Conservation (phyloP, 2,329 filamentous ascomycete species). For the Pestalotiopsis sp. region DNA sequence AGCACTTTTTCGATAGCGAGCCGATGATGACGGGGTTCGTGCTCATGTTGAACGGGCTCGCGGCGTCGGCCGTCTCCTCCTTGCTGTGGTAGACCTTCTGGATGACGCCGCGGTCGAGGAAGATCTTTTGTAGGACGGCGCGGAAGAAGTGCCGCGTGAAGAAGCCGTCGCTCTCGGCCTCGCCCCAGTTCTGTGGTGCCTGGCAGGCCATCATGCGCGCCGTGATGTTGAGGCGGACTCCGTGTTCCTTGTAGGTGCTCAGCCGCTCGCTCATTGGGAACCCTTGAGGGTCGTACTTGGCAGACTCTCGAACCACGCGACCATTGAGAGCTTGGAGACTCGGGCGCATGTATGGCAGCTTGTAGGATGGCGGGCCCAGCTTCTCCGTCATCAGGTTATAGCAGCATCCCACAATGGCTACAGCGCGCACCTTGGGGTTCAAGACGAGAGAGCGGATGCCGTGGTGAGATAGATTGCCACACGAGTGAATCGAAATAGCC, state of each 20-base stretch:
- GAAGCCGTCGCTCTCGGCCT: constrained; percentile 79
- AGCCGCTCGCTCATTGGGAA: constrained; percentile 88
- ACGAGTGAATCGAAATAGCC: constrained; percentile 95
- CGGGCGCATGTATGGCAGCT: constrained; percentile 76
- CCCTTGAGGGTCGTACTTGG: constrained; percentile 81
- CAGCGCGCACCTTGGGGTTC: constrained; percentile 83
- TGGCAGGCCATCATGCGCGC: constrained; percentile 98
- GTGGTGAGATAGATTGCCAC: constrained; percentile 95
- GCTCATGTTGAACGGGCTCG: constrained; percentile 55
- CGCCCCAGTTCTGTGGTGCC: constrained; percentile 90
- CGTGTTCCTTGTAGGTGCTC: constrained; percentile 57
- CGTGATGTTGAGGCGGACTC: constrained; percentile 89
- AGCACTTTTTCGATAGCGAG: constrained; percentile 78
- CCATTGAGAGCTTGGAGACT: constrained; percentile 68
- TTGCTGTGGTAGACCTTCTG: constrained; percentile 54
- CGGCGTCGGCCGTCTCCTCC: constrained; percentile 22
- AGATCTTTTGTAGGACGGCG: constrained; percentile 87
- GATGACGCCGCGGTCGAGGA: constrained; percentile 82
- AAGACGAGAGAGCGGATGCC: constrained; percentile 83
- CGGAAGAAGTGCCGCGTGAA: constrained; percentile 94
- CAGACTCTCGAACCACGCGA: constrained; percentile 69
- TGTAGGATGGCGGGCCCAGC: constrained; percentile 84
- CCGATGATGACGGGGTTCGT: constrained; percentile 87
- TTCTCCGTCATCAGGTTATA: constrained; percentile 96
- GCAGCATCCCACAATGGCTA: constrained; percentile 96